A percentile compares a stretch with the other conserved stretches of the same genome.
Conservation (phyloP, 2,329 filamentous ascomycete species). For the Capronia americana region DNA sequence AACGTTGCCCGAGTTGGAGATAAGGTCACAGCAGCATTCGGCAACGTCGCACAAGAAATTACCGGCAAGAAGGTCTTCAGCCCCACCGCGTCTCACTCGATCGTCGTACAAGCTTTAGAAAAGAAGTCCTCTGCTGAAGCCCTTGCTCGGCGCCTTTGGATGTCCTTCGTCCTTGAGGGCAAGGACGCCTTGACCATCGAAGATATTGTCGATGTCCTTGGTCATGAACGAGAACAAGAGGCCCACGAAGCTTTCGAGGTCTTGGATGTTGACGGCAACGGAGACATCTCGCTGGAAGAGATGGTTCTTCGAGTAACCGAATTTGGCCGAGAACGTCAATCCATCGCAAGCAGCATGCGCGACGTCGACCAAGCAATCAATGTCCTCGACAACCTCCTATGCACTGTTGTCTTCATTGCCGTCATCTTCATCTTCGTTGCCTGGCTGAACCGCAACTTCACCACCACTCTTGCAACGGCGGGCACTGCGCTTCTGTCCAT, state of each 20-base stretch:
- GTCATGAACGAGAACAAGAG: constrained; percentile 72
- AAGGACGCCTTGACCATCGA: constrained; percentile 78
- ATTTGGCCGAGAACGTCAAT: constrained; percentile 83
- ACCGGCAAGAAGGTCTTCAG: constrained; percentile 97
- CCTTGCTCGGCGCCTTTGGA: constrained; percentile 93
- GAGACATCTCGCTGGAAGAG: constrained; percentile 92
- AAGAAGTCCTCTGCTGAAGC: constrained; percentile 84
- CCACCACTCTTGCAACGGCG: constrained; percentile 83
- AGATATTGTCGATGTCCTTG: constrained; percentile 87
- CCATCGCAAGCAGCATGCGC: constrained; percentile 91
- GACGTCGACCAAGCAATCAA: constrained; percentile 94
- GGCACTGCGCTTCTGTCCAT: constrained; percentile 91
- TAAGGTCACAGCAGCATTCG: constrained; percentile 91
- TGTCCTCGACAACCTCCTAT: constrained; percentile 85
- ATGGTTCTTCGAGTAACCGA: constrained; percentile 89
- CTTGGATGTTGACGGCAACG: constrained; percentile 87
- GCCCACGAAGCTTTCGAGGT: constrained; percentile 84
- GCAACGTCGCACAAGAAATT: constrained; percentile 91
- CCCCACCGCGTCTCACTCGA: constrained; percentile 84
- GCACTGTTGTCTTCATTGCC: constrained; percentile 79
- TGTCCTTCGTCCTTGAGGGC: constrained; percentile 95
- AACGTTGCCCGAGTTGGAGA: constrained; percentile 83
- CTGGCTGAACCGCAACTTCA: constrained; percentile 86
- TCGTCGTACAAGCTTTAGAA: constrained; percentile 88
- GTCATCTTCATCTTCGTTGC: constrained; percentile 86